These are phyloP conservation scores for Erodium moschatum DNA, from an alignment of 441 rosid genomes.

Conservation along the genomic window DNA sequence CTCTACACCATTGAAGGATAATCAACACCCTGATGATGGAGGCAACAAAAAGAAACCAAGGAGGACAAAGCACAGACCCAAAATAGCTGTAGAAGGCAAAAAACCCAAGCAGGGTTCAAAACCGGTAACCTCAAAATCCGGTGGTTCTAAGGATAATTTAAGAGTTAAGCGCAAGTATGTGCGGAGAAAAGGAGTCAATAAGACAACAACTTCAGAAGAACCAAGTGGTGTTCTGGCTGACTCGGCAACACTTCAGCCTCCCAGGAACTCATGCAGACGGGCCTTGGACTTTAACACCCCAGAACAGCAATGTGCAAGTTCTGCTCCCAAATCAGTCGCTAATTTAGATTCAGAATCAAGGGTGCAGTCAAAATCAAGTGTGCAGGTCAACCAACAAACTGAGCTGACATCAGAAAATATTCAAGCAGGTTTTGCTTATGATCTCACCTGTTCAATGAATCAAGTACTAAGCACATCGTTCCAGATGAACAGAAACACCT, in stretches of 20 bases:
- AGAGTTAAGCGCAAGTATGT: constrained; percentile 44
- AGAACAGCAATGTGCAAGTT: constrained; percentile 22
- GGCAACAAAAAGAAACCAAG: constrained; percentile 19
- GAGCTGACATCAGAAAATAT: constrained; percentile 30
- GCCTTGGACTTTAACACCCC: constrained; percentile 38
- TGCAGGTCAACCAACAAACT: constrained; percentile 23
- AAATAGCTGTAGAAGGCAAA: constrained; percentile 23
- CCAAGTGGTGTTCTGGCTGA: constrained; percentile 24
- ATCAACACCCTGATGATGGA: constrained; percentile 22
- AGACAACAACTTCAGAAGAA: constrained; percentile 26
- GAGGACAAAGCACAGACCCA: constrained; percentile 27
- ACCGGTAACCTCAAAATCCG: constrained; percentile 13
- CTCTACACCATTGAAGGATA: neutral
- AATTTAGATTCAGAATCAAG: constrained; percentile 20
- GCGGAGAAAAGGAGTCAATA: constrained; percentile 25
- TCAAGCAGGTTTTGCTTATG: constrained; percentile 25
- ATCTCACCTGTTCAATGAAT: constrained; percentile 20
- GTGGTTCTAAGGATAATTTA: constrained; percentile 26
- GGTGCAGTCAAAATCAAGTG: constrained; percentile 16
- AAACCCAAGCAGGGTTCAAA: constrained; percentile 13
- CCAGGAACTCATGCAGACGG: constrained; percentile 42
- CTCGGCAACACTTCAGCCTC: constrained; percentile 21
- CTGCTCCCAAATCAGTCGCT: constrained; percentile 18
- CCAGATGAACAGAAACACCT: neutral
- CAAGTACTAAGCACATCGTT: constrained; percentile 17